Conservation (phyloP, 1,284 basidiomycete genomes). For the Boletus sp. region DNA sequence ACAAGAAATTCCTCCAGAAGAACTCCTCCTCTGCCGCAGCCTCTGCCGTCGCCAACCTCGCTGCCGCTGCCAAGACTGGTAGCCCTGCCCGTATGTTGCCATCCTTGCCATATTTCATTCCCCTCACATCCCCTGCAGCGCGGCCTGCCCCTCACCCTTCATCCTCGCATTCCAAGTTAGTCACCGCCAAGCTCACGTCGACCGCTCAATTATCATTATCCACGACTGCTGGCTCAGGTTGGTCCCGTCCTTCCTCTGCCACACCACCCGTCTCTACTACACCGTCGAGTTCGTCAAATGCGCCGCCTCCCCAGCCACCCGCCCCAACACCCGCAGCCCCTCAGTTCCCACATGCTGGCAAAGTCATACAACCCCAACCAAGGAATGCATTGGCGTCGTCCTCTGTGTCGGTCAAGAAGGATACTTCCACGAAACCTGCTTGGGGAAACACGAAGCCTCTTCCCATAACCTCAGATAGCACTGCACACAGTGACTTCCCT, state of each 20-base stretch:
- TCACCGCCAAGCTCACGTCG: constrained; percentile 81
- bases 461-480: constrained; percentile 37
- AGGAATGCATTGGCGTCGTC: constrained; percentile 38
- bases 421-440: constrained; percentile 46
- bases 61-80: constrained; percentile 45
- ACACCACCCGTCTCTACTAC: constrained; percentile 47
- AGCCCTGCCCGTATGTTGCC: constrained; percentile 47
- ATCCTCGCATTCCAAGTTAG: constrained; percentile 67
- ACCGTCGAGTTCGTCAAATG: constrained; percentile 41
- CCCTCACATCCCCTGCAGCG: constrained; percentile 35
- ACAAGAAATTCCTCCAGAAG: constrained; percentile 92
- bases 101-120: not conserved
- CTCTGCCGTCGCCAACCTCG: constrained; percentile 37
- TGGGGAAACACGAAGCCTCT: constrained; percentile 58
- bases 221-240: constrained; percentile 58
- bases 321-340: constrained; percentile 38
- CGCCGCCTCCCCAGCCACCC: constrained; percentile 29
- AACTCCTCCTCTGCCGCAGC: constrained; percentile 43
- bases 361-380: constrained; percentile 68
- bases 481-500: constrained; percentile 68
- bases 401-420: constrained; percentile 40
- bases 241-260: constrained; percentile 73
- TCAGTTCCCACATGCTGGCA: constrained; percentile 53
- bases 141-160: constrained; percentile 54
- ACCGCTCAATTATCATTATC: constrained; percentile 51